These are phyloP conservation scores for Exophiala sp. DNA, from an alignment of 2,329 filamentous ascomycete species.

Conservation along the genomic window DNA sequence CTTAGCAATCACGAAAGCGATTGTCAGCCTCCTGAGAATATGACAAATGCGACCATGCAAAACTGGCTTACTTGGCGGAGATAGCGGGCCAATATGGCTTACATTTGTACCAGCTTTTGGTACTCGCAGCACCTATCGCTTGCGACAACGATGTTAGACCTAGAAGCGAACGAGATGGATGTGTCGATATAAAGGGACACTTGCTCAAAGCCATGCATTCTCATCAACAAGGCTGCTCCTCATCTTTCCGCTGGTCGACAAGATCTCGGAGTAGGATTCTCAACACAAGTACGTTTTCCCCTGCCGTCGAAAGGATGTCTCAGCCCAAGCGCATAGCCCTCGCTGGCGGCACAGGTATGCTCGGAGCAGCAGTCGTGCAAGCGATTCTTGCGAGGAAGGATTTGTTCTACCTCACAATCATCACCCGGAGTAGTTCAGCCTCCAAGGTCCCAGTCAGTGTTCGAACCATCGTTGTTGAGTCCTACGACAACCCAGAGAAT, in stretches of 20 bases:
- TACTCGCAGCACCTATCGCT: too few species aligned
- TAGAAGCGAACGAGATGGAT: too few species aligned
- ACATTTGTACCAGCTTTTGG: too few species aligned
- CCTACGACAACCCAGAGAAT: background rate
- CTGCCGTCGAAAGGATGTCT: background rate
- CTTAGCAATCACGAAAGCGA: too few species aligned
- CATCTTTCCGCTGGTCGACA: background rate
- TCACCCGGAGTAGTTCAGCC: background rate
- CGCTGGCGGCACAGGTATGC: background rate
- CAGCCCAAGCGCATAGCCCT: background rate
- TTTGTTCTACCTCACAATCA: background rate
- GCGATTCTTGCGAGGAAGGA: background rate
- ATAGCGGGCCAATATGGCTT: background rate
- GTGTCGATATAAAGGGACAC: too few species aligned
- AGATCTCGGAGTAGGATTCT: background rate
- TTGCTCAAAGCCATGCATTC: too few species aligned
- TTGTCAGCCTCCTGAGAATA: too few species aligned
- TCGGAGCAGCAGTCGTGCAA: background rate
- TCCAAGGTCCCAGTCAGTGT: background rate
- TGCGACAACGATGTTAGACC: too few species aligned
- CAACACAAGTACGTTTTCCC: background rate
- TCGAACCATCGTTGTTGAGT: background rate
- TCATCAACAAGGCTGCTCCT: too few species aligned
- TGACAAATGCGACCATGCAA: background rate
- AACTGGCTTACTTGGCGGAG: conserved; percentile 1